Conservation (phyloP, 2,329 filamentous ascomycete species). For the Mycogone perniciosa region DNA sequence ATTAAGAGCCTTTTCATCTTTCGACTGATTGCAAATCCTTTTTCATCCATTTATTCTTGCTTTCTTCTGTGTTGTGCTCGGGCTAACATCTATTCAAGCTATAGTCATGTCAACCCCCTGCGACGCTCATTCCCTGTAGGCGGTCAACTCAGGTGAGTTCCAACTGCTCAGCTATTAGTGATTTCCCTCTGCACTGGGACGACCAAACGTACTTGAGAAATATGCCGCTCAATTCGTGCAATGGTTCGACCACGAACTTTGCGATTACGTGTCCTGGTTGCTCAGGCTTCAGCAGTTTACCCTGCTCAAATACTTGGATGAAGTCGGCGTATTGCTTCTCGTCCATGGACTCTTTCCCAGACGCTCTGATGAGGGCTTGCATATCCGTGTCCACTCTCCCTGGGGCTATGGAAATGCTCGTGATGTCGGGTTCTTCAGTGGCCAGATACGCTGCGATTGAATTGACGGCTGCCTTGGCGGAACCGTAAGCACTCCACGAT, state of each 20-base stretch:
- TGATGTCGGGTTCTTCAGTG: conserved; percentile 70
- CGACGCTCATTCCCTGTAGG: conserved; percentile 41
- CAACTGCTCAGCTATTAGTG: conserved; percentile 23
- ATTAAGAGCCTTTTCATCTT: conserved; percentile 76
- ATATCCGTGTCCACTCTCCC: conserved; percentile 85
- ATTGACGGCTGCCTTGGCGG: conserved; percentile 77
- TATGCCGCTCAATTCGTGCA: conserved; percentile 64
- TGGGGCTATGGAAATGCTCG: conserved; percentile 65
- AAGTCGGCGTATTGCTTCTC: conserved; percentile 60
- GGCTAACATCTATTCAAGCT: conserved; percentile 15
- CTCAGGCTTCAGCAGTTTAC: conserved; percentile 71
- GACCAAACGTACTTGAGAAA: conserved; percentile 55
- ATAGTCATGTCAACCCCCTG: not conserved
- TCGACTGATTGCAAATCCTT: conserved; percentile 55
- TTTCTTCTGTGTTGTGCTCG: conserved; percentile 2
- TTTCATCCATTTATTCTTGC: conserved; percentile 16
- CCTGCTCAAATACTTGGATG: conserved; percentile 59
- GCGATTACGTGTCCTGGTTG: conserved; percentile 84
- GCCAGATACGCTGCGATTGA: conserved; percentile 68
- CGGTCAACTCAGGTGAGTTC: conserved; percentile 41
- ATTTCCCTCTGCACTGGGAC: not conserved
- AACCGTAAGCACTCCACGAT: conserved; percentile 76
- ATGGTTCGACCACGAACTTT: conserved; percentile 60
- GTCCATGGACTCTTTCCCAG: conserved; percentile 44
- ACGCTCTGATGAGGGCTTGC: conserved; percentile 73